These are phyloP conservation scores for Lachancea meyersii DNA, from an alignment of 805 yeast species.

Conservation along the genomic window DNA sequence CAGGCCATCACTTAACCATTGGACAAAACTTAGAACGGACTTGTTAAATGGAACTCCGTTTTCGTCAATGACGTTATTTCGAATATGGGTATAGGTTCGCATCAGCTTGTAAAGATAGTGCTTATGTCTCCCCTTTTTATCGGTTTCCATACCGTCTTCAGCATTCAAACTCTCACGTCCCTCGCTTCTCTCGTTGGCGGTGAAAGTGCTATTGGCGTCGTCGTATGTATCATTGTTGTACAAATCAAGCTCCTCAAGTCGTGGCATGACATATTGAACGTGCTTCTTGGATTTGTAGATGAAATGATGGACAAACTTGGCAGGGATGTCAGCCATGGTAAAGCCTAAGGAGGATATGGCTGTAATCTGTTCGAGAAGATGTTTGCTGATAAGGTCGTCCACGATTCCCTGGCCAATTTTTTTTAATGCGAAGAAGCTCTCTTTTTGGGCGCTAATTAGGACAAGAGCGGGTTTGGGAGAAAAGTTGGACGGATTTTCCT, in stretches of 20 bases:
- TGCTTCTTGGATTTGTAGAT: constrained; percentile 64
- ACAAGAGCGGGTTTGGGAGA: constrained; percentile 31
- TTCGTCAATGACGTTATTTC: constrained; percentile 21
- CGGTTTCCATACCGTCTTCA: neutral
- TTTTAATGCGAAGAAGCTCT: constrained; percentile 71
- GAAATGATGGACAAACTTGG: constrained; percentile 65
- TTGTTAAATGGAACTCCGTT: constrained; percentile 29
- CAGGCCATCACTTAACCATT: constrained; percentile 33
- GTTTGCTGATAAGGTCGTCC: constrained; percentile 34
- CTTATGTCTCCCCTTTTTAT: constrained; percentile 1
- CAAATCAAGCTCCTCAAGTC: neutral
- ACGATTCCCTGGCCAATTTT: constrained; percentile 43
- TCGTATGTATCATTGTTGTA: constrained; percentile 11
- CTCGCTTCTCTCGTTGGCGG: constrained; percentile 1
- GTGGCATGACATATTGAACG: constrained; percentile 42
- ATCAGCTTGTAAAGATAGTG: constrained; percentile 23
- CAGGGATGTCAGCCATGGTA: constrained; percentile 47
- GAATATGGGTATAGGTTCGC: constrained; percentile 25
- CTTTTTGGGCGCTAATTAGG: constrained; percentile 53
- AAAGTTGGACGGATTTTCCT: neutral
- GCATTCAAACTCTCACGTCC: neutral
- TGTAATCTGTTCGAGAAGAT: constrained; percentile 35
- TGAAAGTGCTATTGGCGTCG: constrained; percentile 2
- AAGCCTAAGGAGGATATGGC: constrained; percentile 33
- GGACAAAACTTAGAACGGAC: constrained; percentile 42